Conservation (phyloP, 805 yeast genomes). For the Sugiyamaella smithiae region DNA sequence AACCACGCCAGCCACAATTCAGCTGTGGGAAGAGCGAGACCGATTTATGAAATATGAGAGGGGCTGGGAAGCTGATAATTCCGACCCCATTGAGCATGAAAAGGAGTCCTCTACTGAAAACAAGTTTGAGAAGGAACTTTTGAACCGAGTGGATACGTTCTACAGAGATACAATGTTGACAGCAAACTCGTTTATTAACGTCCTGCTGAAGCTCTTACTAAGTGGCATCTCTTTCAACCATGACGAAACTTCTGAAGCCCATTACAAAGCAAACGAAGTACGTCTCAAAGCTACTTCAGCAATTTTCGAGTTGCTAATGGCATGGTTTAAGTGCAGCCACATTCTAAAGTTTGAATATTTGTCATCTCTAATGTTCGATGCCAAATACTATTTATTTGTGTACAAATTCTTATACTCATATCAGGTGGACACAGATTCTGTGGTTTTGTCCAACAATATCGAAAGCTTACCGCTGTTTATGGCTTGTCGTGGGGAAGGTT, state of each 20-base stretch:
- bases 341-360: slow-evolving; percentile 75
- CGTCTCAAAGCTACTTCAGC: slow-evolving; percentile 58
- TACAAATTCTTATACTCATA: slow-evolving; percentile 35
- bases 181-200: slow-evolving; percentile 61
- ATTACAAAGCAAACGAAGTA: slow-evolving; percentile 39
- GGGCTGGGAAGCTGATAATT: slow-evolving; percentile 44
- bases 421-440: slow-evolving; percentile 9
- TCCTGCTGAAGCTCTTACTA: slow-evolving; percentile 61
- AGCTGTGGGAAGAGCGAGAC: slow-evolving; percentile 70
- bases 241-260: slow-evolving; percentile 13
- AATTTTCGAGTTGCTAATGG: slow-evolving; percentile 50
- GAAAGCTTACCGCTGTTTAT: not conserved
- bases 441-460: not conserved
- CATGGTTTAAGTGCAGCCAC: slow-evolving; percentile 81
- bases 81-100: not conserved
- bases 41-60: slow-evolving; percentile 70
- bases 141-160: slow-evolving; percentile 58
- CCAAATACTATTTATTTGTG: slow-evolving; percentile 48
- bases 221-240: slow-evolving; percentile 39
- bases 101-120: slow-evolving; percentile 1
- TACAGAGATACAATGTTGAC: slow-evolving; percentile 53
- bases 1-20: slow-evolving; percentile 64
- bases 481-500: not conserved
- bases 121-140: slow-evolving; percentile 35
- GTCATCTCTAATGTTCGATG: slow-evolving; percentile 69